Evolutionary conservation across 129 eudicot genomes (phyloP).

Genomic region (Flaveria linearis): DNA sequence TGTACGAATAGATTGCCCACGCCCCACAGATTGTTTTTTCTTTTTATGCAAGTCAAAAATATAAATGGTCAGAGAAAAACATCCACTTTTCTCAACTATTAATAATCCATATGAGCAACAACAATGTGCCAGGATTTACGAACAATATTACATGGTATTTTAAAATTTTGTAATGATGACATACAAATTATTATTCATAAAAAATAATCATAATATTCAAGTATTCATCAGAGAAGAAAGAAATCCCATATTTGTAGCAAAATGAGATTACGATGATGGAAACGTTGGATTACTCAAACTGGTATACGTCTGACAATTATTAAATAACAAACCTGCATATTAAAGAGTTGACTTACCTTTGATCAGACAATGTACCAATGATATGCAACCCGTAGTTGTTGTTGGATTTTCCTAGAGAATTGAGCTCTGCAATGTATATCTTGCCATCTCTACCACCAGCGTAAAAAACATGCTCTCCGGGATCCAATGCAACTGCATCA

Average conservation of each 20-base stretch:
- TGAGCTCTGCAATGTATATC: constrained; percentile 75
- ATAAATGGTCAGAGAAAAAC: not conserved
- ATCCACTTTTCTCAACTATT: not conserved
- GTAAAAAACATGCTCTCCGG: constrained; percentile 77
- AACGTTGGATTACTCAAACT: not conserved
- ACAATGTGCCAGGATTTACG: not conserved
- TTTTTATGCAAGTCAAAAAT: not conserved
- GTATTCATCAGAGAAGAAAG: not conserved
- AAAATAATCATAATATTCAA: constrained; percentile 16
- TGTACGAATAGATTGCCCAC: not conserved
- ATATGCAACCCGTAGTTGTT: constrained; percentile 59
- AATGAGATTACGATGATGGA: constrained; percentile 1
- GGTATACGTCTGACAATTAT: not conserved
- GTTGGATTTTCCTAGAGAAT: constrained; percentile 49
- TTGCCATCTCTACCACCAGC: constrained; percentile 91
- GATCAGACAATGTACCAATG: constrained; percentile 71
- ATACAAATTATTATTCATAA: not conserved
- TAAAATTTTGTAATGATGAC: not conserved
- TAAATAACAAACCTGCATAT: not conserved
- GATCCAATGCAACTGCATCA: constrained; percentile 80
- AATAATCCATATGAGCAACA: constrained; percentile 13
- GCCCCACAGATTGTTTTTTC: not conserved
- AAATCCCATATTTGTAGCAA: constrained; percentile 7
- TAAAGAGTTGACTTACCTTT: constrained; percentile 44
- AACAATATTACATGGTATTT: not conserved